Evolutionary conservation across 352 stramenopile species (phyloP), one percentile per base, ranked within the genome.

Genomic region (Phytophthora podocarpi): DNA sequence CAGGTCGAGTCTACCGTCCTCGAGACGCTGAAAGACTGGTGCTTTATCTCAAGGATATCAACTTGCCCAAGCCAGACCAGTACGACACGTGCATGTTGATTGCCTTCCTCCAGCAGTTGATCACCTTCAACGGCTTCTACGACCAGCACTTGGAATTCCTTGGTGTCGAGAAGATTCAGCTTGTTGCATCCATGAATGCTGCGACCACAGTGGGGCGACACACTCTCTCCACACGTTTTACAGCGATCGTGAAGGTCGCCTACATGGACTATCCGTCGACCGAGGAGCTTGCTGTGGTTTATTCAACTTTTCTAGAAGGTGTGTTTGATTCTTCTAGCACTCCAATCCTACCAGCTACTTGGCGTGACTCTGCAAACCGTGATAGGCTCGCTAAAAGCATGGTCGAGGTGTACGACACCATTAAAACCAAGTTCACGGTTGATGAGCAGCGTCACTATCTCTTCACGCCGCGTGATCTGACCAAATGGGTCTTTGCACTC

Each of bases 81-180:
- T 98, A 98, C 68, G 90, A 97, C 59, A 98, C 96, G 37, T 98
- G 95, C 69, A 97, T 98, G 89, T 80, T 98, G 18, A 97, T 98
- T 23, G 93, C 95, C 4, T 98, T 98, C 67, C 74, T 98, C 3
- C 96, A 98, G 70, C 95, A 98, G 67, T 66, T 98, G 18, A 76
- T 98, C 51, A 98, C 95, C 0, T 97, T 98, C 61, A 86, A 94
- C 20, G 96, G 96, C n/a, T 98, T 98, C 59, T 99, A 98, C 73
- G 91, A 98, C 57, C 85, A 93, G 16, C 79, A 95, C 36, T 67
- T 98, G 18, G 93, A 98, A 73, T 98, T 98, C 58, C 70, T 98
- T 18, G 81, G 89, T 15, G 74, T 98, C 10, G 93, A 98, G 47
- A 90, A 91, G 30, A 88, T 98, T 30, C 91, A 98, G 37, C 96